Conservation (phyloP, 805 yeast genomes). For the Maudiozyma serrabonitensis region DNA sequence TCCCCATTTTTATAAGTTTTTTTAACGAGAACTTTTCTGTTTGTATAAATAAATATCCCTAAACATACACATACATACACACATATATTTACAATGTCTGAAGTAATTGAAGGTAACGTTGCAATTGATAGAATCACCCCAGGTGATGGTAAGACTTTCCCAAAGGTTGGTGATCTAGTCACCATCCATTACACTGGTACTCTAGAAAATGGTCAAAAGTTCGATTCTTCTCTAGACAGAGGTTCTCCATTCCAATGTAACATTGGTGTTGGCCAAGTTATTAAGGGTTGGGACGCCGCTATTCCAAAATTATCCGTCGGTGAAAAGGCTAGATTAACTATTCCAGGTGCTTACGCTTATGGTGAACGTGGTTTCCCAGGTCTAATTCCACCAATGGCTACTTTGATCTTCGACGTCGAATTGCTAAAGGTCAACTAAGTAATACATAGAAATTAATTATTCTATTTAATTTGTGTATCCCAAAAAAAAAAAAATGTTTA, state of each 20-base stretch:
- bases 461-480: too few species aligned
- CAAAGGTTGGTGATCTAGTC: slow-evolving; percentile 77
- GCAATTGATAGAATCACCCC: slow-evolving; percentile 29
- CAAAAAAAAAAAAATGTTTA: too few species aligned
- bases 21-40: too few species aligned
- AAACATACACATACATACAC: neutral
- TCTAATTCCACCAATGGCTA: slow-evolving; percentile 91
- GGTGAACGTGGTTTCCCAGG: slow-evolving; percentile 96
- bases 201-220: slow-evolving; percentile 88
- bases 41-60: too few species aligned
- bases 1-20: neutral
- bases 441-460: neutral
- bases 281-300: slow-evolving; percentile 94
- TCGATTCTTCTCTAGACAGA: slow-evolving; percentile 92
- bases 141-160: slow-evolving; percentile 84
- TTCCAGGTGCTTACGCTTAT: slow-evolving; percentile 89
- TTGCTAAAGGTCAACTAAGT: slow-evolving; percentile 39
- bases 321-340: slow-evolving; percentile 83
- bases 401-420: slow-evolving; percentile 80
- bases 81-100: slow-evolving; percentile 20
- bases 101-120: slow-evolving; percentile 32
- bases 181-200: slow-evolving; percentile 96
- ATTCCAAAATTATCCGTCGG: slow-evolving; percentile 89
- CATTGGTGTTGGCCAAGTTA: slow-evolving; percentile 95
- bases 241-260: slow-evolving; percentile 89